Evolutionary conservation across 2,329 filamentous ascomycete genomes (phyloP).

Genomic region (Aureobasidium subglaciale): DNA sequence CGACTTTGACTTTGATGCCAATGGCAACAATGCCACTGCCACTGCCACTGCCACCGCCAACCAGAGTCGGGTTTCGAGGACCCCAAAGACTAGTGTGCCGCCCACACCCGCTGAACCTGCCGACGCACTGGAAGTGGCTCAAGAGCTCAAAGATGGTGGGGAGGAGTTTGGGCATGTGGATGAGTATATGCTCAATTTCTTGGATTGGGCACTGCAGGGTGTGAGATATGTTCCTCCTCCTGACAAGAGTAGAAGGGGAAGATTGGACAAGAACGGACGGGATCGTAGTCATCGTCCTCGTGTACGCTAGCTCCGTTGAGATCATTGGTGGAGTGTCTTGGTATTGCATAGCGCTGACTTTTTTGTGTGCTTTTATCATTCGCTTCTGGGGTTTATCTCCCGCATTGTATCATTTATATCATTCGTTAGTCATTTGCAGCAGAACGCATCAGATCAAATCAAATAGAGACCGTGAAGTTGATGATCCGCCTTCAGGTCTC

Average conservation of each 20-base stretch:
- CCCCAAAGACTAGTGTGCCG: slow-evolving; percentile 32
- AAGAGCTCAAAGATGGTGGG: slow-evolving; percentile 32
- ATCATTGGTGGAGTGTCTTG: neutral
- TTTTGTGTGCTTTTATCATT: neutral
- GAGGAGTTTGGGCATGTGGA: slow-evolving; percentile 61
- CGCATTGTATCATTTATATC: too few species aligned
- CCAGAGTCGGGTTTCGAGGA: slow-evolving; percentile 15
- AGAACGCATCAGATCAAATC: too few species aligned
- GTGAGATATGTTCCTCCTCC: slow-evolving; percentile 30
- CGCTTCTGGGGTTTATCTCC: too few species aligned
- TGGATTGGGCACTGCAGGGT: slow-evolving; percentile 23
- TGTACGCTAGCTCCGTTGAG: neutral
- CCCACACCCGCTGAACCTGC: slow-evolving; percentile 23
- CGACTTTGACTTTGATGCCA: slow-evolving; percentile 80
- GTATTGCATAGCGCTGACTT: neutral
- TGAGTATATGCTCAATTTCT: slow-evolving; percentile 36
- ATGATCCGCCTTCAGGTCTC: too few species aligned
- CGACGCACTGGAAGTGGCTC: slow-evolving; percentile 19
- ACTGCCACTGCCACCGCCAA: slow-evolving; percentile 38
- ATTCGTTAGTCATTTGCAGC: too few species aligned
- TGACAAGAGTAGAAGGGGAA: slow-evolving; percentile 22
- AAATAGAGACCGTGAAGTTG: too few species aligned
- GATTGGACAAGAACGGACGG: slow-evolving; percentile 30
- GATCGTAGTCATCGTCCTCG: slow-evolving; percentile 29
- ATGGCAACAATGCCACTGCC: slow-evolving; percentile 36